Base-by-base conservation (phyloP, 1,139 yeast species). In the Geotrichum phurueaensis region DNA sequence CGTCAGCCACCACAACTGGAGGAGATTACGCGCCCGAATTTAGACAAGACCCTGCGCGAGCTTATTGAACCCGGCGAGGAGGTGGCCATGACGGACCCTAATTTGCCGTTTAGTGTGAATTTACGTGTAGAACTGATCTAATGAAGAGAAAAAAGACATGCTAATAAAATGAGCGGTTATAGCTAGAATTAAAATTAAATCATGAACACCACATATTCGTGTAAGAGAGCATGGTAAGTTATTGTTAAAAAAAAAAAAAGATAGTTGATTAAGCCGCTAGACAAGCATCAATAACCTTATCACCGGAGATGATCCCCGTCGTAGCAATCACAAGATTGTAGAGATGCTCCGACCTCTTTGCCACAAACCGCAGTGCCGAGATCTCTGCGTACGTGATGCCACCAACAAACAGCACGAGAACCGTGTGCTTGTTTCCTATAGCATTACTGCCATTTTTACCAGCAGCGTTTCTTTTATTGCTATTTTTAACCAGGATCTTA, bases 301-400 rank as follows among this genome's bases (percentile, higher is more conserved):
- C 67, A 54, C 84, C 80, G 61, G 81, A 81, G 53, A 86, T 76
- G 47, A 86, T 75, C 1, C 85, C 84, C 53, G 86, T 83, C 15
- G 87, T 80, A 29, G 87, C 73, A 1, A 86, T 75, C 1, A 84
- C 65, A 50, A 86, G 66, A 66, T 78, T 78, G 20, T 67, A 66
- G 12, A 64, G 58, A 48, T 62, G 60, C n/a, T 63, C 58, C 59
- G 74, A 73, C 51, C 79, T 70, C 59, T 75, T 74, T 59, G 86
- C 82, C 36, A 87, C 74, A 61, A 79, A 79, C 67, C 85, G 77
- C 60, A 89, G 77, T 22, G 90, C 84, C 13, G 89, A 80, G 13
- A 89, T 76, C 70, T 89, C 96, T 15, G 90, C 81, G 69, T 87
- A 81, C 0, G 96, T 87, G n/a, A 89, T 76, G 0, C 96, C 96